Base-by-base conservation (phyloP, 2,329 filamentous ascomycete species). In the Tolypocladium paradoxum region DNA sequence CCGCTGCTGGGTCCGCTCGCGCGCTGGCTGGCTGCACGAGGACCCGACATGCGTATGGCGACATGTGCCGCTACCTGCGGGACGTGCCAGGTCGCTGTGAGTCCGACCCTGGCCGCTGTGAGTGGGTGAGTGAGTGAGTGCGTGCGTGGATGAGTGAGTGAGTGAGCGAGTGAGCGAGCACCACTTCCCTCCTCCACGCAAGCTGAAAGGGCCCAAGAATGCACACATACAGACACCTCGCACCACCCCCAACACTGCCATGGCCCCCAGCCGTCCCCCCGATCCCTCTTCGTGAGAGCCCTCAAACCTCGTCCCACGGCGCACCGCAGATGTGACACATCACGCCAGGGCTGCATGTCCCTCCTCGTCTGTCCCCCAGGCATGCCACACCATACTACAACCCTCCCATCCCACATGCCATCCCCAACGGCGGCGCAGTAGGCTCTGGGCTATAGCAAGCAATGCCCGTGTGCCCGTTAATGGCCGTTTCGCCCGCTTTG, bases 281-380 rank as follows among this genome's bases (percentile, higher is more conserved):
- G 47, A 48, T 27, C n/a, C 11, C 6, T 33, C 24, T 31, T 48
- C 14, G 47, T 48, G n/a, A 7, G 8, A 16, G 38, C 11, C 38
- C 12, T 22, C 37, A 38, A 22, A 12, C 16, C n/a, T 49, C 22
- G 48, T 49, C 35, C 34, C 35, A 49, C 48, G 34, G 8, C 48
- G 34, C 48, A 50, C 24, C 49, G 53, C 56, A 56, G 49, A 57
- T 54, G 52, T 57, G 56, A 57, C 52, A 56, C 43, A 56, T 57
- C 56, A 57, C 37, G 52, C 52, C 50, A 22, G 48, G 48, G 24
- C 48, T 40, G 36, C 35, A 40, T 49, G 24, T n/a, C 24, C 6
- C 43, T 8, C 24, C 22, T 38, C n/a, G 18, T 18, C 7, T 38
- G n/a, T n/a, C 7, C 36, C 36, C 37, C 20, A 38, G 18, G 43